These are phyloP conservation scores for Keithomyces neogunnii DNA, from an alignment of 2,329 filamentous ascomycete species.

Conservation along the genomic window DNA sequence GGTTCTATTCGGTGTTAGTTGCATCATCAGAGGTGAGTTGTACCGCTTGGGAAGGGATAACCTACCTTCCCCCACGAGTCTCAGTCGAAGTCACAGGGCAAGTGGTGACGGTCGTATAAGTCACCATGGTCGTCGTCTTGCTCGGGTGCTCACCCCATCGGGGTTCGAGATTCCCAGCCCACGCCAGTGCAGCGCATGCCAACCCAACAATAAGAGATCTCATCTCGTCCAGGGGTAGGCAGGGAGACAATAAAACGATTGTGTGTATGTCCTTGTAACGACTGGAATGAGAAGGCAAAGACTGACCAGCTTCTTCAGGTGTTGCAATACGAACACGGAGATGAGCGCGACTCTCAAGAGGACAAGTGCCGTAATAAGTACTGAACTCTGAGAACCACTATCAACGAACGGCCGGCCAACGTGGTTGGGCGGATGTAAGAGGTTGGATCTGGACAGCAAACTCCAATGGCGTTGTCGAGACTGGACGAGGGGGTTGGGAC, in stretches of 20 bases:
- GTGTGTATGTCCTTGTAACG: too few species aligned
- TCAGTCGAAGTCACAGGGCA: constrained; percentile 37
- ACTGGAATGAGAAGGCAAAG: too few species aligned
- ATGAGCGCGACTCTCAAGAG: too few species aligned
- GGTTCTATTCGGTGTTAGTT: constrained; percentile 20
- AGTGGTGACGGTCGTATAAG: constrained; percentile 33
- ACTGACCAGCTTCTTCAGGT: too few species aligned
- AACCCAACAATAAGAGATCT: constrained; percentile 4
- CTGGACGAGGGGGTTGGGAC: background rate
- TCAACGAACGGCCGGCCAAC: too few species aligned
- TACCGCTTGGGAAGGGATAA: constrained; percentile 2
- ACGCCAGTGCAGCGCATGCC: constrained; percentile 8
- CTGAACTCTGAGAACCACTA: too few species aligned
- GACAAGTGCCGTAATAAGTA: too few species aligned
- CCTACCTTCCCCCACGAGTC: constrained; percentile 31
- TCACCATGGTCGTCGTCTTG: constrained; percentile 16
- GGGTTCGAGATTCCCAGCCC: constrained; percentile 1
- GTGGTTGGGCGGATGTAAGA: background rate
- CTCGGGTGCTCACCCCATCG: constrained; percentile 1
- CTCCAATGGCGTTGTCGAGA: background rate
- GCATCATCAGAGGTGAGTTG: too few species aligned
- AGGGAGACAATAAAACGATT: background rate
- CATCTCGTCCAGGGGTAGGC: background rate
- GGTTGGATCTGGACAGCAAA: background rate
- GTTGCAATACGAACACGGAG: too few species aligned